Evolutionary conservation across 1,139 yeast genomes (phyloP), one percentile per base, ranked within the genome.

Genomic region (Candida labiduridarum): DNA sequence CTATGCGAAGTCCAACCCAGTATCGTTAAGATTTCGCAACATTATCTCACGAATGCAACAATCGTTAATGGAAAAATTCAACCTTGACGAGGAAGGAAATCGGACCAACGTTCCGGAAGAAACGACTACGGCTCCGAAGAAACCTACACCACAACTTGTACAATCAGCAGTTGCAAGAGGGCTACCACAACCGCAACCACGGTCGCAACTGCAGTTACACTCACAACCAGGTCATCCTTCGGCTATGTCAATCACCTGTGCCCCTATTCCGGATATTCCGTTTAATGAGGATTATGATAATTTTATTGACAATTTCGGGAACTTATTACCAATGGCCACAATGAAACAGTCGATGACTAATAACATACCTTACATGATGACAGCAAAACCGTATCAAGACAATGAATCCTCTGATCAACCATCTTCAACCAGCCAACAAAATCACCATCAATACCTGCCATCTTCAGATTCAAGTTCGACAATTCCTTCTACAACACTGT

Each of bases 211-310:
- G 19, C 27, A 31, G 9, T 11, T n/a, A 12, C 29, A 14, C 1
- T n/a, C 45, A 14, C 14, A 8, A 34, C 40, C 16, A 18, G 25
- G 6, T 27, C 43, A 9, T 19, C 25, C 25, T 27, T 30, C 41
- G 41, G 27, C 12, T 39, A 14, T 33, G 16, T 7, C 22, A n/a
- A 40, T 12, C 5, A 15, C 5, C 3, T 33, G 22, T 16, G 31
- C 14, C 18, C 30, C 2, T 7, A 12, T n/a, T 1, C 9, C 40
- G 15, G 34, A 44, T 12, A 12, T 36, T 44, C 46, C 41, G 14
- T 53, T 55, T 38, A 53, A 50, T 25, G 47, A 54, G 41, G 57
- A 54, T 46, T 55, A 55, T 33, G 56, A 53, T 36, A 50, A 52
- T 34, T 55, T 53, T 27, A 55, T 55, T 30, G 57, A 53, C 33